phyloP scores from a whole-genome alignment of 2,329 filamentous ascomycete genomes.

The Aaosphaeria pasadenensis region DNA sequence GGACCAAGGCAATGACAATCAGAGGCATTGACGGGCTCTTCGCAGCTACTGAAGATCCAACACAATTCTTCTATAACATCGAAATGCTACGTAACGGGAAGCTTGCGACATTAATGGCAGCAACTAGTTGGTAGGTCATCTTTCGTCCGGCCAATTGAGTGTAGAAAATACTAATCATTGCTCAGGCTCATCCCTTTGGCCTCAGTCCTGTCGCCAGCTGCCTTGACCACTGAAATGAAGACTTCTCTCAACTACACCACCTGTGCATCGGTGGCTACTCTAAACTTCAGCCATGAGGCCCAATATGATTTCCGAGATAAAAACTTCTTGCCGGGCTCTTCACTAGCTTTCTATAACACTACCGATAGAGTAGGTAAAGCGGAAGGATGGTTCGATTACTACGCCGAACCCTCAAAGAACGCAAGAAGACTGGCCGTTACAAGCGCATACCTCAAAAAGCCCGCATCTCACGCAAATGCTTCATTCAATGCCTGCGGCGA shows the following conservation, averaged over 20 bases:
- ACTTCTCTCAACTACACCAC: constrained; percentile 6
- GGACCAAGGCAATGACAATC: constrained; percentile 35
- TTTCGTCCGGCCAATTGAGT: neutral
- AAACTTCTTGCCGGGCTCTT: constrained; percentile 15
- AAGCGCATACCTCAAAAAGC: constrained; percentile 30
- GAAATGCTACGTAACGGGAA: constrained; percentile 37
- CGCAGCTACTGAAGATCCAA: constrained; percentile 33
- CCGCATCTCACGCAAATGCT: constrained; percentile 21
- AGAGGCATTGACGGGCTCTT: constrained; percentile 37
- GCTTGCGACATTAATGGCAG: constrained; percentile 34
- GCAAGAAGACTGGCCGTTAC: constrained; percentile 28
- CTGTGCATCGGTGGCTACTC: constrained; percentile 20
- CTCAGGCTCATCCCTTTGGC: constrained; percentile 36
- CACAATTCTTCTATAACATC: constrained; percentile 28
- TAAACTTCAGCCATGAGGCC: constrained; percentile 32
- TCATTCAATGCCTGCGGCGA: constrained; percentile 25
- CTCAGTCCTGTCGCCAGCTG: constrained; percentile 34
- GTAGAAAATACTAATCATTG: neutral
- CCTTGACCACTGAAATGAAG: constrained; percentile 30
- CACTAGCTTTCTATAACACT: constrained; percentile 33
- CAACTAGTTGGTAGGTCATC: constrained; percentile 27
- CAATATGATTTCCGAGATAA: constrained; percentile 28
- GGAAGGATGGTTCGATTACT: constrained; percentile 34
- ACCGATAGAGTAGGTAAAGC: constrained; percentile 22
- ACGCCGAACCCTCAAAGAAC: constrained; percentile 35